phyloP scores from a whole-genome alignment of 2,329 filamentous ascomycete genomes.

The Colletotrichum noveboracense region DNA sequence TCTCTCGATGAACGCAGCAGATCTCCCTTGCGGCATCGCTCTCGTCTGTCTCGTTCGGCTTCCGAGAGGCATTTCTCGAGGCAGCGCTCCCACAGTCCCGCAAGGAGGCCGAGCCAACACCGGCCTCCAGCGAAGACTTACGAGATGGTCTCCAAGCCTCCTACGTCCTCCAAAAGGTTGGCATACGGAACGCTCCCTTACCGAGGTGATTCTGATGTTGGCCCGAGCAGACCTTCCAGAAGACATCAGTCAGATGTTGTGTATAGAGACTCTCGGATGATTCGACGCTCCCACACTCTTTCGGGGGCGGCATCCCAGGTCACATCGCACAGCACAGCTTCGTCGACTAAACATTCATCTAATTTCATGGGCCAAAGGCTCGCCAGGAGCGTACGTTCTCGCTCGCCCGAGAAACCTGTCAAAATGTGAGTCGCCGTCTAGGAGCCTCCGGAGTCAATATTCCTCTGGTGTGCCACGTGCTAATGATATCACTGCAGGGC shows the following conservation, averaged over 20 bases:
- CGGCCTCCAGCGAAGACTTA: not conserved
- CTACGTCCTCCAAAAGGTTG: conserved; percentile 6
- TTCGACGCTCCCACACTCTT: conserved; percentile 17
- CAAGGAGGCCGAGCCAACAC: conserved; percentile 3
- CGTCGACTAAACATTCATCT: conserved; percentile 12
- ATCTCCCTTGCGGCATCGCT: conserved; percentile 14
- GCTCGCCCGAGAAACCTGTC: conserved; percentile 27
- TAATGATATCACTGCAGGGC: conserved; percentile 50
- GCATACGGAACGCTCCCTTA: not conserved
- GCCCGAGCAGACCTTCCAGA: not conserved
- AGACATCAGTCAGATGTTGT: conserved; percentile 6
- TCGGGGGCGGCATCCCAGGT: conserved; percentile 19
- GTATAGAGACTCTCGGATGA: not conserved
- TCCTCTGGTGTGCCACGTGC: not conserved
- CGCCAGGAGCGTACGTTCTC: conserved; percentile 4
- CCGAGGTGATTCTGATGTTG: not conserved
- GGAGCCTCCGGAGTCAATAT: conserved; percentile 7
- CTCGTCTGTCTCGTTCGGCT: conserved; percentile 14
- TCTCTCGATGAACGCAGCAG: conserved; percentile 2
- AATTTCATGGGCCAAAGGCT: conserved; percentile 8
- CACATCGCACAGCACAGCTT: conserved; percentile 20
- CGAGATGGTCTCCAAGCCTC: conserved; percentile 1
- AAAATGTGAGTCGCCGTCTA: conserved; percentile 30
- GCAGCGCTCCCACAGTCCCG: conserved; percentile 3
- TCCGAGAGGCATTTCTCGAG: conserved; percentile 13